Base-by-base conservation (phyloP, 1,284 basidiomycete species). In the Macrocystidia cucumis region DNA sequence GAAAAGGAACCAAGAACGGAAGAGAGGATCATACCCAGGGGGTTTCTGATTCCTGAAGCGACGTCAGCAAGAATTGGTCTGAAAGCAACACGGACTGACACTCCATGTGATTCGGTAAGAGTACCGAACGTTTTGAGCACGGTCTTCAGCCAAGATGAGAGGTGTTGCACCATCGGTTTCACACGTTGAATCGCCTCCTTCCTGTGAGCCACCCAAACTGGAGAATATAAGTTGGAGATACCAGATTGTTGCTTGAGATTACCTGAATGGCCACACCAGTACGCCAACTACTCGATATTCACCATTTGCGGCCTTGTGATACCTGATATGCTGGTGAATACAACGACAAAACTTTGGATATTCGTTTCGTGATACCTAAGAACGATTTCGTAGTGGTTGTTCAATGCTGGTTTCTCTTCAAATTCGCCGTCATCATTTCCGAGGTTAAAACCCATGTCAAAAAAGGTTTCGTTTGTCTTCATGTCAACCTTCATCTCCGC, bases 311-410 rank as follows among this genome's bases (percentile, higher is more conserved):
- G 83, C 78, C 30, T 68, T 63, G 51, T 97, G 92, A 52, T 93
- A 95, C 50, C 89, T 90, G 45, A 12, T 25, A 12, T 8, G 23
- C 12, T 12, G 12, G 8, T 25, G 8, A 25, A 25, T 8, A 12
- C 12, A 25, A 25, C 8, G 23, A 25, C 8, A 12, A 25, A 8
- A 25, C 8, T 25, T 12, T 25, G 23, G 12, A 25, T 12, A 39
- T 16, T 14, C 29, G 23, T 17, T 22, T 11, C 12, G 12, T 47
- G 68, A 37, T 38, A 87, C 83, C 78, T 73, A 40, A 91, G 53
- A 32, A 84, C 76, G 42, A 92, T 78, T 49, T 91, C 84, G 50
- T 91, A 95, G 54, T 97, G 92, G 50, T 96, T 97, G 58, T 95
- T 85, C 45, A 95, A 59, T n/a, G 74, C 74, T 5, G 90, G 88